phyloP scores from a whole-genome alignment of 306 rosid species.

The Pterocarpus santalinus region DNA sequence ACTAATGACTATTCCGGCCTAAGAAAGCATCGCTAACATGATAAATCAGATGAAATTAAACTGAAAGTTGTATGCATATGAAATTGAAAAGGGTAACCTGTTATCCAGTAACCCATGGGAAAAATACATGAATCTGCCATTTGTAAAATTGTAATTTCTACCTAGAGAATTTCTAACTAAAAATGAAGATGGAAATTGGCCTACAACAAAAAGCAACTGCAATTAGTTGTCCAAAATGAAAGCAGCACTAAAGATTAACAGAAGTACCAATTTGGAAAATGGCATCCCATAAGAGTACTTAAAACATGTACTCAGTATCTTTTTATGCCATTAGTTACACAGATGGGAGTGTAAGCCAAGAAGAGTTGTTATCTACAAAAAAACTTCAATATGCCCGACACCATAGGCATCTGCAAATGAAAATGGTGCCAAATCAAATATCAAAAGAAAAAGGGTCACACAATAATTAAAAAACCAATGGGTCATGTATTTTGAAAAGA shows the following conservation, averaged over 20 bases:
- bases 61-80: background rate
- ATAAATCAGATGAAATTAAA: no score
- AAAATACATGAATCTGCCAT: slow-evolving; percentile 17
- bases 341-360: background rate
- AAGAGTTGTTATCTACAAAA: background rate
- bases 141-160: background rate
- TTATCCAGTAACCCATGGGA: no score
- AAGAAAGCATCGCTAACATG: background rate
- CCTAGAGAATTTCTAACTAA: background rate
- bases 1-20: background rate
- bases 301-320: background rate
- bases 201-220: slow-evolving; percentile 26
- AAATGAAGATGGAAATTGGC: slow-evolving; percentile 18
- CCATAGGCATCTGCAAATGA: slow-evolving; percentile 21
- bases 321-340: background rate
- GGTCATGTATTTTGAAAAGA: background rate
- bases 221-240: background rate
- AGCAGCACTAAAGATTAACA: background rate
- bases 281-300: background rate
- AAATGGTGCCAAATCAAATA: slow-evolving; percentile 10
- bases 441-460: slow-evolving; percentile 17
- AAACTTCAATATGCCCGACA: background rate
- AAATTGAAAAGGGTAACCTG: background rate
- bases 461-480: slow-evolving; percentile 10
- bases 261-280: background rate